Evolutionary conservation across 495 filamentous ascomycete species (phyloP).

Genomic region (Tuber aestivum): DNA sequence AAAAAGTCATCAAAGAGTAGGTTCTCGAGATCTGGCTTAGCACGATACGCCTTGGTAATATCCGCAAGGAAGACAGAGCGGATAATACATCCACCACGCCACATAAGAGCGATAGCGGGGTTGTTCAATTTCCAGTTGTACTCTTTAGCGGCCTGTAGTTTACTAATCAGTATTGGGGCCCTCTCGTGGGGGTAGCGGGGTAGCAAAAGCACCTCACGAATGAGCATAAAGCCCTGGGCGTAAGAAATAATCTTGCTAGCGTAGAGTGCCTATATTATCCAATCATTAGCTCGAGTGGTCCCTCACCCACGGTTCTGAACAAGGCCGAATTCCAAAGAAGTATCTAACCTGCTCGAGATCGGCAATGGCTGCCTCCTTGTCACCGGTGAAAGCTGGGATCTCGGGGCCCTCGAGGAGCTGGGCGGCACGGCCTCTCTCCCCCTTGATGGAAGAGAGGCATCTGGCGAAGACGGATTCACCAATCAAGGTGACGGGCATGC

Average conservation of each 20-base stretch:
- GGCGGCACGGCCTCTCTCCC: constrained; percentile 79
- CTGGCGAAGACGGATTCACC: constrained; percentile 94
- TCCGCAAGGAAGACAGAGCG: constrained; percentile 99
- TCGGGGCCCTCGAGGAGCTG: constrained; percentile 68
- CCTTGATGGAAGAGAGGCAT: constrained; percentile 89
- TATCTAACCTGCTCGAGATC: constrained; percentile 74
- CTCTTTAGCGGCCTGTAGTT: constrained; percentile 74
- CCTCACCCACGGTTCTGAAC: too few relatives aligned
- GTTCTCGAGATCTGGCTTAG: constrained; percentile 93
- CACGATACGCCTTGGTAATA: constrained; percentile 94
- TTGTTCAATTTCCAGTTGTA: constrained; percentile 99
- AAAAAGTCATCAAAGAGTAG: constrained; percentile 98
- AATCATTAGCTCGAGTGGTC: constrained; percentile 28
- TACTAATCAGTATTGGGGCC: constrained; percentile 36
- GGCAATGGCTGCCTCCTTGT: constrained; percentile 87
- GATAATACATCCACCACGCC: constrained; percentile 99
- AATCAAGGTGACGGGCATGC: constrained; percentile 97
- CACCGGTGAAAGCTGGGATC: constrained; percentile 70
- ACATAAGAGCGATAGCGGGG: constrained; percentile 99
- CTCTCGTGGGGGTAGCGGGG: neutral
- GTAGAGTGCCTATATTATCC: constrained; percentile 62
- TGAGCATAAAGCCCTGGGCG: constrained; percentile 99
- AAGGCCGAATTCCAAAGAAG: neutral
- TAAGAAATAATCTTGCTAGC: constrained; percentile 99
- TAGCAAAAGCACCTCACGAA: constrained; percentile 73